Conservation (phyloP, 148 eudicot genomes). For the Rhododendron vialii region DNA sequence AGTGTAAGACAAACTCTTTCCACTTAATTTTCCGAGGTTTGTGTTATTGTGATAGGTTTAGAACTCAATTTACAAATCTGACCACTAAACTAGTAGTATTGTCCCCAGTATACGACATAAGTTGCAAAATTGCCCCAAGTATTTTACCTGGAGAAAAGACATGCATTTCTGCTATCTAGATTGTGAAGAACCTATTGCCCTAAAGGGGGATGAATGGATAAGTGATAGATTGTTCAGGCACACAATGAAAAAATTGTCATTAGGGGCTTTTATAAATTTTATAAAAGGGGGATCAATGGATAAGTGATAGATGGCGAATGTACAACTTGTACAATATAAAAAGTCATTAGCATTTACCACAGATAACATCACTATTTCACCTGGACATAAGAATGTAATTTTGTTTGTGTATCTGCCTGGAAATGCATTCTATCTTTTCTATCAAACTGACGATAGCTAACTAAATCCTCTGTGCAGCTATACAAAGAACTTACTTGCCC, state of each 20-base stretch:
- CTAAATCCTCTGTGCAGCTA: slow-evolving; percentile 37
- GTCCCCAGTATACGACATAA: not conserved
- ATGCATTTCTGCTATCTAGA: not conserved
- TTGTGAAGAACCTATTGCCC: not conserved
- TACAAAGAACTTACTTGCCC: slow-evolving; percentile 94
- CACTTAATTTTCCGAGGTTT: not conserved
- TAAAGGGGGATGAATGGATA: not conserved
- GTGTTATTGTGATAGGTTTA: not conserved
- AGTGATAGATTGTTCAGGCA: not conserved
- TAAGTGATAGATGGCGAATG: not conserved
- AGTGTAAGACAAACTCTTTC: not conserved
- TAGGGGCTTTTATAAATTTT: too few relatives aligned
- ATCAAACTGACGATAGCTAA: not conserved
- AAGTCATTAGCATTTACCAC: not conserved
- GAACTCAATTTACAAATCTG: not conserved
- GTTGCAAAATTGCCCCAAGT: not conserved
- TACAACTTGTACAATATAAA: not conserved
- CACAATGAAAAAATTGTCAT: not conserved
- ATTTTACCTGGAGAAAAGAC: not conserved
- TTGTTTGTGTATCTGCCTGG: not conserved
- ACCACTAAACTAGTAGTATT: not conserved
- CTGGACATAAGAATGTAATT: not conserved
- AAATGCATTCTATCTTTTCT: not conserved
- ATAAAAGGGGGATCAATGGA: not conserved
- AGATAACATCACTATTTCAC: not conserved